These are phyloP conservation scores for Zopfia rhizophila DNA, from an alignment of 2,329 filamentous ascomycete species.

Conservation along the genomic window DNA sequence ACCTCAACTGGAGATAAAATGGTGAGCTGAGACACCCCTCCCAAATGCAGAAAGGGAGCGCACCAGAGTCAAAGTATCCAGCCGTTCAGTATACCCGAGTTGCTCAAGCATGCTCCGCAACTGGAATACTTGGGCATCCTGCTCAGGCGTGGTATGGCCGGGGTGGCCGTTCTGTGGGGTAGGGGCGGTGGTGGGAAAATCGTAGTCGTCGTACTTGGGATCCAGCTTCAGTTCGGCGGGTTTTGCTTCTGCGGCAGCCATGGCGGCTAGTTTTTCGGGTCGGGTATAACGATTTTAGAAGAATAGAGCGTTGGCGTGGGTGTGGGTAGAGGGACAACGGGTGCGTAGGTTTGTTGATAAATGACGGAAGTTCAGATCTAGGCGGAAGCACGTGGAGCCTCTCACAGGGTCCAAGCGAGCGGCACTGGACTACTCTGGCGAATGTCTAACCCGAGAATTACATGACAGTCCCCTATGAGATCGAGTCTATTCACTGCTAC, in stretches of 20 bases:
- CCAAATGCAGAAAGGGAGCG: conserved; percentile 35
- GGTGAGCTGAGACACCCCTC: conserved; percentile 26
- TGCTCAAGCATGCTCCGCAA: conserved; percentile 85
- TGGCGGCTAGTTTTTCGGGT: too few species aligned
- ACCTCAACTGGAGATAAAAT: conserved; percentile 72
- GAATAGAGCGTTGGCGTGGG: neutral
- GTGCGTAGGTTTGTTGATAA: conserved; percentile 23
- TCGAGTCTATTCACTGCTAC: too few species aligned
- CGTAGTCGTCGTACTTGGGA: conserved; percentile 95
- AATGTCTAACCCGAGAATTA: too few species aligned
- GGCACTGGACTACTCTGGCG: too few species aligned
- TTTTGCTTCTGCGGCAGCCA: conserved; percentile 41
- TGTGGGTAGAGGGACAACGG: conserved; percentile 12
- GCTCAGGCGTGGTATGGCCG: conserved; percentile 84
- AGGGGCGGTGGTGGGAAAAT: conserved; percentile 84
- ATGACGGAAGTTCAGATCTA: conserved; percentile 38
- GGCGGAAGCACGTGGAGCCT: conserved; percentile 37
- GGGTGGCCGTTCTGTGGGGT: conserved; percentile 80
- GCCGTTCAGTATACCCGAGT: conserved; percentile 80
- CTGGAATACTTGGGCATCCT: conserved; percentile 90
- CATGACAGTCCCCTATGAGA: too few species aligned
- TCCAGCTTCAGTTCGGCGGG: conserved; percentile 65
- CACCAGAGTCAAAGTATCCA: conserved; percentile 94
- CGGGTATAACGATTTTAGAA: too few species aligned
- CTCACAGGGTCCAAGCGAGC: conserved; percentile 27